Evolutionary conservation across 345 rosid genomes (phyloP), one percentile per base, ranked within the genome.

Genomic region (Dipteronia dyeriana): DNA sequence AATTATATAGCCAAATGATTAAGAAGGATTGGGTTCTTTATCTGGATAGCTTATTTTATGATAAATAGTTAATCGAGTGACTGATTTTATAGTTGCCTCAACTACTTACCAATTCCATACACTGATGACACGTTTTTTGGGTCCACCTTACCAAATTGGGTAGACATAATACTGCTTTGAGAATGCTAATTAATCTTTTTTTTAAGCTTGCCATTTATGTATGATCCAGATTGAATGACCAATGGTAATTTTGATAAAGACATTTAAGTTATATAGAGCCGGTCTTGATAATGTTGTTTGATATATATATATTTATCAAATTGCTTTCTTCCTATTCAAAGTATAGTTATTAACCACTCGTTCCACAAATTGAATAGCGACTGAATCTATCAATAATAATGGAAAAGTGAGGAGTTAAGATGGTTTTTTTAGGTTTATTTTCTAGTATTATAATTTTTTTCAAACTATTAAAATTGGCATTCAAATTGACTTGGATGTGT

Each of bases 91-190:
- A 5, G 38, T n/a, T 75, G 61, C 63, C 69, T 74, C 69, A 74
- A 74, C 34, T 1, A 45, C 25, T 43, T 62, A 22, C 59, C 29
- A 8, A 41, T 74, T 45, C 25, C 69, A 43, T 25, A 4, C 43
- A 25, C 25, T 61, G 38, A 34, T 34, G 38, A 43, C 59, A 10
- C 0, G 3, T 60, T 73, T 16, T 59, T 1, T 62, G 12, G 68
- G 67, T n/a, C 26, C 63, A 20, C 11, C 49, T 75, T 63, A 45
- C 70, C 49, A 51, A 75, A 64, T 49, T 51, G 1, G 70, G 31
- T 51, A 51, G 41, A 43, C 26, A 47, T 43, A 1, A 22, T 22
- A 72, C 23, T 72, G 8, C 31, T 72, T 70, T 51, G 9, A 9
- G 31, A 22, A 23, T 23, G 60, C 31, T 29, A 29, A 1, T 13